Evolutionary conservation across 805 yeast species (phyloP), one percentile per base, ranked within the genome.

Genomic region (Ogataea neopini): DNA sequence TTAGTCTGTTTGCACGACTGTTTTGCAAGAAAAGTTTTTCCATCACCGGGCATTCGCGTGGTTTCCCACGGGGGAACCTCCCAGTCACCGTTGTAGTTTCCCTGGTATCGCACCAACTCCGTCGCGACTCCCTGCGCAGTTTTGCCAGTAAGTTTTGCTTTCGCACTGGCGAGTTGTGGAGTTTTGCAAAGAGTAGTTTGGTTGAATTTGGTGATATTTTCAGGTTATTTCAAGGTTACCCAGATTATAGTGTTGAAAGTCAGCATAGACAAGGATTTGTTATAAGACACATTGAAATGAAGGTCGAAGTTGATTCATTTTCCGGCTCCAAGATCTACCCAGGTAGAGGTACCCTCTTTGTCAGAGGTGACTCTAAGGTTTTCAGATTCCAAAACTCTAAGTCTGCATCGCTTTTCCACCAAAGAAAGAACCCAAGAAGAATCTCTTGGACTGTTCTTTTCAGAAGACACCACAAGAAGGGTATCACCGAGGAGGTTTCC

Each of bases 341-440:
- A 83, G 99, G 99, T 80, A 89, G 97, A 84, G 98, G 99, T 80
- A 89, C 95, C 74, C 85, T 94, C 76, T 94, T 88, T 74, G 90
- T 94, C 78, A 90, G 99, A 81, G 98, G 98, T 70, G 99, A 94
- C 89, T 91, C 98, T 73, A 94, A 94, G 85, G 78, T 91, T 71
- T 94, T 94, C 96, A 91, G 99, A 85, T 94, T 94, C 94, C 95
- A 87, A 77, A 84, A 88, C 76, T 87, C 97, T 66, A 94, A 94
- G 81, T 83, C 96, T 72, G 92, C 96, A 69, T 90, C 98, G 73
- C 86, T 94, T 71, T 94, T 94, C 94, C 84, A 85, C 73, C 99
- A 94, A 84, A 90, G 97, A 86, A 94, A 94, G 96, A 94, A 94
- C 91, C 99, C 99, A 81, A 91, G 99, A 86, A 88, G 97, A 85